Evolutionary conservation across 306 rosid genomes (phyloP).

Genomic region (Astragalus glycyphyllos): DNA sequence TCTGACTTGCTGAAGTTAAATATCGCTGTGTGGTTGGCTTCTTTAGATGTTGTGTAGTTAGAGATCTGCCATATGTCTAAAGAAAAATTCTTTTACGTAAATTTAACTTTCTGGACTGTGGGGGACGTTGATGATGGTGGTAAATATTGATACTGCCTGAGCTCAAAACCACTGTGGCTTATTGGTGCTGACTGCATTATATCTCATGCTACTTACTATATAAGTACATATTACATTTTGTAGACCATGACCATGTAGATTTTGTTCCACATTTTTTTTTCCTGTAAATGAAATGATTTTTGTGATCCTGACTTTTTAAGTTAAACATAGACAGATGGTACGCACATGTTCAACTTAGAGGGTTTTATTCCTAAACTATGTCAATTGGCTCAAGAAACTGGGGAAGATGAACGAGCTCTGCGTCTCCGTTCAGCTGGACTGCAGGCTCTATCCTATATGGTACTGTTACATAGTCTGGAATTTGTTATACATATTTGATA

Average conservation of each 20-base stretch:
- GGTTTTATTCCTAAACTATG: conserved; percentile 90
- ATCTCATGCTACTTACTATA: conserved; percentile 20
- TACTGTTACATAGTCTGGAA: conserved; percentile 41
- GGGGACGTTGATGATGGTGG: conserved; percentile 29
- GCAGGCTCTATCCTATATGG: conserved; percentile 82
- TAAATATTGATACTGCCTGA: conserved; percentile 14
- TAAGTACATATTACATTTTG: conserved; percentile 17
- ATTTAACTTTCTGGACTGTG: conserved; percentile 33
- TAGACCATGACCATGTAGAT: conserved; percentile 9
- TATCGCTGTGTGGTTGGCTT: conserved; percentile 34
- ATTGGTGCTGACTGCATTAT: conserved; percentile 28
- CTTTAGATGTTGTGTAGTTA: conserved; percentile 31
- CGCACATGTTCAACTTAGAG: conserved; percentile 92
- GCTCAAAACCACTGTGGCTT: conserved; percentile 4
- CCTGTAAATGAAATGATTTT: conserved; percentile 18
- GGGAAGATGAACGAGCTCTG: conserved; percentile 66
- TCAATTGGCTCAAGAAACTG: conserved; percentile 85
- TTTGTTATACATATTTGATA: conserved; percentile 8
- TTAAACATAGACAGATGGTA: conserved; percentile 76
- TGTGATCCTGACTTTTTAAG: conserved; percentile 55
- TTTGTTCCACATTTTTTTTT: background rate
- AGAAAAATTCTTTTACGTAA: conserved; percentile 33
- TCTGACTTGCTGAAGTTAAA: conserved; percentile 41
- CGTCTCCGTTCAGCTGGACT: conserved; percentile 82
- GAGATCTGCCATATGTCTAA: conserved; percentile 28